A percentile compares a stretch with the other conserved stretches of the same genome.
Evolutionary conservation across 805 yeast species (phyloP).

Genomic region (Millerago galiae): DNA sequence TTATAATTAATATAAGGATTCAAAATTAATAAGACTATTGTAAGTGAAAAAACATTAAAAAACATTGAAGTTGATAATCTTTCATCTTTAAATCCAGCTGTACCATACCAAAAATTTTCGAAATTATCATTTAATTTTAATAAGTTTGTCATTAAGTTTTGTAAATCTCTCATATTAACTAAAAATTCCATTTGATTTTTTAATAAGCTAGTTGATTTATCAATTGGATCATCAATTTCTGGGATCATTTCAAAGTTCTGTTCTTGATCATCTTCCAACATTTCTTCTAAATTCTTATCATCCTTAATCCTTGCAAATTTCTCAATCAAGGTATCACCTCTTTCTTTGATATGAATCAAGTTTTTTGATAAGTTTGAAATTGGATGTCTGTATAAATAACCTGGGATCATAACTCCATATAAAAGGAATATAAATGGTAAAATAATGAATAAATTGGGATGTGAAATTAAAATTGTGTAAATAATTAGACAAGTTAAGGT

Average conservation of each 20-base stretch:
- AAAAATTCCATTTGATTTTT: conserved; percentile 34
- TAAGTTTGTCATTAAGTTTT: conserved; percentile 52
- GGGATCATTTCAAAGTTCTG: conserved; percentile 13
- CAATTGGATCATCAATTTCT: conserved; percentile 20
- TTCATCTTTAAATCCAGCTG: conserved; percentile 70
- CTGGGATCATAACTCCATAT: conserved; percentile 60
- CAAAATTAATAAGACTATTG: conserved; percentile 35
- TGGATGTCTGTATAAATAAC: conserved; percentile 65
- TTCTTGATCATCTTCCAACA: conserved; percentile 7
- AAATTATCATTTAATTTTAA: conserved; percentile 42
- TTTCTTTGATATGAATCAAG: conserved; percentile 26
- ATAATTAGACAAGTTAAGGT: conserved; percentile 55
- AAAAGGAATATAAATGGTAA: conserved; percentile 55
- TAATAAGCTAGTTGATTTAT: conserved; percentile 16
- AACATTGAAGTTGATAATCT: conserved; percentile 56
- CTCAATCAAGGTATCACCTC: conserved; percentile 51
- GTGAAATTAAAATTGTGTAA: conserved; percentile 60
- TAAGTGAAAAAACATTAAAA: conserved; percentile 32
- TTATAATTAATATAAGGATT: conserved; percentile 62
- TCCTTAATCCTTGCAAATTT: conserved; percentile 28
- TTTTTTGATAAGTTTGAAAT: conserved; percentile 37
- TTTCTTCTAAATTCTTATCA: conserved; percentile 13
- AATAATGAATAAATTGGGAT: conserved; percentile 62
- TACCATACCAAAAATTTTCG: conserved; percentile 51
- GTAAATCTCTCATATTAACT: conserved; percentile 67